These are phyloP conservation scores for Cutaneotrichosporon sp. DNA, from an alignment of 1,284 basidiomycete genomes.

Conservation along the genomic window DNA sequence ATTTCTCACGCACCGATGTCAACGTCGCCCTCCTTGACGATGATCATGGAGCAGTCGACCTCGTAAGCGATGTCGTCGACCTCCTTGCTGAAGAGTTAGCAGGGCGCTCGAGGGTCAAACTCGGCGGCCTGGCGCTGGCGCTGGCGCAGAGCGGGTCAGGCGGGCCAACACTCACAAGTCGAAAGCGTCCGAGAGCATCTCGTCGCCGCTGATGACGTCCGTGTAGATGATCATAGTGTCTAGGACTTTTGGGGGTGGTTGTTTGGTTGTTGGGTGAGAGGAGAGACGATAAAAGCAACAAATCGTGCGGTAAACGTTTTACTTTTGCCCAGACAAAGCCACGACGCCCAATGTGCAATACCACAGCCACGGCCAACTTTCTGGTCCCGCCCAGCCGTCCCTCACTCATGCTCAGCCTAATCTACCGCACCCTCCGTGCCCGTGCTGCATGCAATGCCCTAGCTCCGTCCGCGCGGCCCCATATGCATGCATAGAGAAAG, in stretches of 20 bases:
- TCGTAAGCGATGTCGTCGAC: constrained; percentile 84
- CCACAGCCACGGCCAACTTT: background rate
- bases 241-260: constrained; percentile 10
- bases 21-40: constrained; percentile 74
- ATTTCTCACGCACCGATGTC: constrained; percentile 70
- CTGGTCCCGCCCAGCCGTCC: too few species aligned
- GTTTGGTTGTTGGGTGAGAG: background rate
- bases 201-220: constrained; percentile 68
- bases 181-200: constrained; percentile 95
- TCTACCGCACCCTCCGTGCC: background rate
- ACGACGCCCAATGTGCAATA: too few species aligned
- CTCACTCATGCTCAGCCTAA: background rate
- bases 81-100: constrained; percentile 58
- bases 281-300: too few species aligned
- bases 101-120: background rate
- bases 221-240: constrained; percentile 43
- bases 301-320: too few species aligned
- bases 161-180: constrained; percentile 61
- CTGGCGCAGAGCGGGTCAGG: too few species aligned
- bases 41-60: constrained; percentile 75
- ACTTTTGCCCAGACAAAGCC: too few species aligned
- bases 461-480: too few species aligned
- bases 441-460: background rate
- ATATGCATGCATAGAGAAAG: too few species aligned
- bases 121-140: too few species aligned